phyloP scores from a whole-genome alignment of 306 rosid genomes.

The Canavalia gladiata region DNA sequence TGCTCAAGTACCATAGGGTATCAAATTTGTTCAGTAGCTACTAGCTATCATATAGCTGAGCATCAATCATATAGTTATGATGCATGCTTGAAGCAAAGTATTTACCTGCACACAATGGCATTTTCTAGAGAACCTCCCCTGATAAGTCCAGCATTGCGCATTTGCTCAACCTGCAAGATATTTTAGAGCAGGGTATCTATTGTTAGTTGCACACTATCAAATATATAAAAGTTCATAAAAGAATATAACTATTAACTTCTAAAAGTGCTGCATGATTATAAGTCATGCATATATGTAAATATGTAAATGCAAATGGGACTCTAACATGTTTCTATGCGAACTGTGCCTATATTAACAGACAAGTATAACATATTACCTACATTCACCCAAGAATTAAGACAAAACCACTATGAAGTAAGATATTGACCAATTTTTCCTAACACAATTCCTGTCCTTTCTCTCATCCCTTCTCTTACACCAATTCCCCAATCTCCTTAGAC shows the following conservation, averaged over 20 bases:
- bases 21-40: slow-evolving; percentile 25
- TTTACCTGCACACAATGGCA: slow-evolving; percentile 89
- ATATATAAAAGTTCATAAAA: slow-evolving; percentile 1
- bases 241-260: slow-evolving; percentile 9
- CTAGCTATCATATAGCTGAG: slow-evolving; percentile 31
- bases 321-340: neutral
- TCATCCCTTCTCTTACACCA: too few relatives aligned
- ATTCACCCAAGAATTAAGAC: neutral
- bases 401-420: neutral
- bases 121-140: slow-evolving; percentile 85
- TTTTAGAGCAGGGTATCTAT: slow-evolving; percentile 27
- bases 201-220: slow-evolving; percentile 40
- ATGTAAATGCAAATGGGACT: neutral
- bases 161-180: slow-evolving; percentile 75
- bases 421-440: too few relatives aligned
- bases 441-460: too few relatives aligned
- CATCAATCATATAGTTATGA: slow-evolving; percentile 6
- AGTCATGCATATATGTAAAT: neutral
- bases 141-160: slow-evolving; percentile 82
- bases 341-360: neutral
- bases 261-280: neutral
- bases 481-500: too few relatives aligned
- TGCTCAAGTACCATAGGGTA: slow-evolving; percentile 18
- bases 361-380: neutral
- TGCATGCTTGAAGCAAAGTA: slow-evolving; percentile 35